Evolutionary conservation across 2,329 filamentous ascomycete genomes (phyloP).

Genomic region (Exophiala spinifera): DNA sequence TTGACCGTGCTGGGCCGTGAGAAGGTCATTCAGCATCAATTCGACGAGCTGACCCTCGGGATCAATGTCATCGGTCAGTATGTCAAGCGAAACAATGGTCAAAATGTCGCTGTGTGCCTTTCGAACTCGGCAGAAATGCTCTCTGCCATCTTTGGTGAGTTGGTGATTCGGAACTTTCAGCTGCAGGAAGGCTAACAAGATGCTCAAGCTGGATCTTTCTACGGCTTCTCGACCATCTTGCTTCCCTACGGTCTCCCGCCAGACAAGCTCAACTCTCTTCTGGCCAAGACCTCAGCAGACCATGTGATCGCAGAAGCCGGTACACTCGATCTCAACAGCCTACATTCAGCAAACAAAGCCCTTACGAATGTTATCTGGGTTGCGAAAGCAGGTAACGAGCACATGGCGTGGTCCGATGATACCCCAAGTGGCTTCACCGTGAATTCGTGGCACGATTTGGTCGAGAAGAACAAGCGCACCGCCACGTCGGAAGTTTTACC

Average conservation of each 20-base stretch:
- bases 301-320: constrained; percentile 81
- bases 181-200: background rate
- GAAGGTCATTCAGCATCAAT: constrained; percentile 68
- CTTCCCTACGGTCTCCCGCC: constrained; percentile 77
- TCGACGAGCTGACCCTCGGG: constrained; percentile 72
- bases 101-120: constrained; percentile 81
- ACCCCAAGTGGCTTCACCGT: constrained; percentile 77
- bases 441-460: constrained; percentile 87
- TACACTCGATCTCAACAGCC: constrained; percentile 73
- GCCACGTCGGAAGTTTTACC: constrained; percentile 63
- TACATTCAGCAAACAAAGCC: constrained; percentile 65
- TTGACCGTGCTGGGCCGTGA: constrained; percentile 76
- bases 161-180: background rate
- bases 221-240: constrained; percentile 78
- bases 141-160: constrained; percentile 67
- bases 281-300: constrained; percentile 72
- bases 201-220: constrained; percentile 74
- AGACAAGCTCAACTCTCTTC: constrained; percentile 65
- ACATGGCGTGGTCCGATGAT: constrained; percentile 87
- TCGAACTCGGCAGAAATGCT: constrained; percentile 92
- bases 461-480: constrained; percentile 64
- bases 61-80: constrained; percentile 84
- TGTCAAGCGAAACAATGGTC: constrained; percentile 63
- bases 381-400: constrained; percentile 81
- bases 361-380: constrained; percentile 86